Base-by-base conservation (phyloP, 2,329 filamentous ascomycete genomes). In the Pseudogymnoascus sp. region DNA sequence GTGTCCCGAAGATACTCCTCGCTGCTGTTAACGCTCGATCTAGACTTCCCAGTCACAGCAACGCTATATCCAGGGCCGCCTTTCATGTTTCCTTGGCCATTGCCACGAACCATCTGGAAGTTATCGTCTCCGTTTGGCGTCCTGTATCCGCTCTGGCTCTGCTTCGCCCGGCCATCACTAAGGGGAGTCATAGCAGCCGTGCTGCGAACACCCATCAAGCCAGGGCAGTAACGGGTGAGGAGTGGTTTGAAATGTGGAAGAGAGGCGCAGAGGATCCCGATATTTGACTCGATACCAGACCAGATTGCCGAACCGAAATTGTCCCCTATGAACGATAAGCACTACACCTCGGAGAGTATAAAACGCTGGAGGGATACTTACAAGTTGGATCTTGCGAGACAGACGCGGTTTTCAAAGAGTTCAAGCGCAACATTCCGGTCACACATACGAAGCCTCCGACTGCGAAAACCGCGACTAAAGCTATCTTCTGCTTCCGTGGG, bases 391-490 rank as follows among this genome's bases (percentile, higher is more conserved):
- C 65, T 21, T 38, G 9, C 3, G 63, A 64, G 1, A 19, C 62
- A 5, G 63, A 63, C 3, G 63, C 33, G 2, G 64, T 31, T 33
- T 64, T 65, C 7, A 66, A 11, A 35, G 61, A 61, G 15, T 66
- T 63, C 3, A 69, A 46, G 19, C 68, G 40, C 7, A 69, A 40
- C 3, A 68, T 40, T 23, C 66, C 66, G 17, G 68, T 59, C 9
- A 69, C 60, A 59, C 65, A 67, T 7, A 65, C 67, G 40, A 70
- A 69, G 46, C 65, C 68, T 23, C 68, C 68, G 19, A 69, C 50
- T 29, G 65, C 65, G 61, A 70, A 69, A 19, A 69, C 56, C 7
- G 62, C 35, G 62, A 69, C 67, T 50, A 70, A 50, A 6, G 62
- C 60, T 15, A 67, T 63, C 60, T 69, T 69, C 37, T 68, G 67